Evolutionary conservation across 495 filamentous ascomycete genomes (phyloP).

Genomic region (Penicillium taxi): DNA sequence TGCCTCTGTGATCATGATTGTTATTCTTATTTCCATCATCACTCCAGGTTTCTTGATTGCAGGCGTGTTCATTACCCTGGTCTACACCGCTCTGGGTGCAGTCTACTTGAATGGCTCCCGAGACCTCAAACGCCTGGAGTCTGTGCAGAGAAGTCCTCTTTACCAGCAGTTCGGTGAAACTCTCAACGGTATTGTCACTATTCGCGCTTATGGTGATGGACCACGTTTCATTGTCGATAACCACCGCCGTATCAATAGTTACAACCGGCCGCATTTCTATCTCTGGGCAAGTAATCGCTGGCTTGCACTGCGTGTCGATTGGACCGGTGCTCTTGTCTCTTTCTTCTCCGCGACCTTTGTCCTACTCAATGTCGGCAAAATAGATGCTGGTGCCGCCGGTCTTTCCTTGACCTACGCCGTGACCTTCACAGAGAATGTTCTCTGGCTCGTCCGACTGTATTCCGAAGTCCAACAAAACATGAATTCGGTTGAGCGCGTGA

Average conservation of each 20-base stretch:
- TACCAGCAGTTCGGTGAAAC: slow-evolving; percentile 99
- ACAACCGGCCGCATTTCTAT: slow-evolving; percentile 90
- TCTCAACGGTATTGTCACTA: slow-evolving; percentile 90
- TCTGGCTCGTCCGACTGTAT: slow-evolving; percentile 97
- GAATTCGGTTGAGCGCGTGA: slow-evolving; percentile 98
- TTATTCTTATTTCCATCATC: slow-evolving; percentile 83
- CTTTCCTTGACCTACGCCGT: slow-evolving; percentile 97
- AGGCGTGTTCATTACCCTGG: slow-evolving; percentile 70
- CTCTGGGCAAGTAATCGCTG: slow-evolving; percentile 97
- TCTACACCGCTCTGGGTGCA: slow-evolving; percentile 75
- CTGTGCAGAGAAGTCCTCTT: slow-evolving; percentile 85
- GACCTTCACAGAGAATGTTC: slow-evolving; percentile 91
- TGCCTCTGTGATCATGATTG: slow-evolving; percentile 75
- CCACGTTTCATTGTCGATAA: slow-evolving; percentile 92
- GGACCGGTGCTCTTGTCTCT: slow-evolving; percentile 81
- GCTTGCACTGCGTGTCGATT: slow-evolving; percentile 88
- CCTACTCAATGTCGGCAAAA: slow-evolving; percentile 68
- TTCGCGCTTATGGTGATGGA: slow-evolving; percentile 93
- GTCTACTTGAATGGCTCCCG: slow-evolving; percentile 89
- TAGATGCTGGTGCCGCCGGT: slow-evolving; percentile 91
- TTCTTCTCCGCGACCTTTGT: slow-evolving; percentile 95
- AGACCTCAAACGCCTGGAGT: slow-evolving; percentile 91
- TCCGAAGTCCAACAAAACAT: slow-evolving; percentile 96
- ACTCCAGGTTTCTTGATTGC: slow-evolving; percentile 89
- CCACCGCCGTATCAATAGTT: slow-evolving; percentile 76